Conservation (phyloP, 306 rosid genomes). For the Fagus crenata region DNA sequence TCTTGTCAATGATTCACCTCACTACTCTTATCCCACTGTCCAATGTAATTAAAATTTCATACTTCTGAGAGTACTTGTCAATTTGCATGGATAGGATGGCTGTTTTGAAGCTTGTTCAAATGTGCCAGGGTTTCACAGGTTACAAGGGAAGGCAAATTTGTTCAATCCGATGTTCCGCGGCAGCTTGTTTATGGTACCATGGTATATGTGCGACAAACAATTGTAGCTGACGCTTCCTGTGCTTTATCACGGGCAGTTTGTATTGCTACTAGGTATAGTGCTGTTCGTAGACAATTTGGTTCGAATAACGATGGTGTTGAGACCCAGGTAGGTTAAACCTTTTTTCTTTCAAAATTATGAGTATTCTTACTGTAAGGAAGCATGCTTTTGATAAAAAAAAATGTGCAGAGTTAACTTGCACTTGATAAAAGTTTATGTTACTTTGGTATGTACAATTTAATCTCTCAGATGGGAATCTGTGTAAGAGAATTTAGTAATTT, state of each 20-base stretch:
- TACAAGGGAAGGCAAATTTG: slow-evolving; percentile 85
- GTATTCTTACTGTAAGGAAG: slow-evolving; percentile 10
- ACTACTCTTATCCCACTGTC: neutral
- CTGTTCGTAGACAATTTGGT: slow-evolving; percentile 95
- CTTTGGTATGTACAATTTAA: neutral
- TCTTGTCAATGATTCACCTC: neutral
- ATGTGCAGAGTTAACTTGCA: slow-evolving; percentile 1
- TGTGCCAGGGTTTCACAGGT: slow-evolving; percentile 81
- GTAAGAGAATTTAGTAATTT: neutral
- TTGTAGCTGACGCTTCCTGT: slow-evolving; percentile 82
- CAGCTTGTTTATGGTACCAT: slow-evolving; percentile 93
- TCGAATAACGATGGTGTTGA: slow-evolving; percentile 66
- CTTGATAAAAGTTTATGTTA: neutral
- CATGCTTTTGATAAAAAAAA: slow-evolving; percentile 23
- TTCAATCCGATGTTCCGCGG: slow-evolving; percentile 79
- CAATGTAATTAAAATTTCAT: neutral
- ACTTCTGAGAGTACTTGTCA: slow-evolving; percentile 6
- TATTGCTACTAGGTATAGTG: slow-evolving; percentile 96
- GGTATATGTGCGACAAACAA: slow-evolving; percentile 83
- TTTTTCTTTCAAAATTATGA: slow-evolving; percentile 13
- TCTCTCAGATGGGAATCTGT: neutral
- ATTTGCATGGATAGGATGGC: slow-evolving; percentile 5
- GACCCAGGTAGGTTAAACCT: slow-evolving; percentile 62
- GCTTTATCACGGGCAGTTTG: slow-evolving; percentile 96
- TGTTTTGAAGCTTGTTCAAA: slow-evolving; percentile 30